Evolutionary conservation across 164 flowering plant species (phyloP).

Genomic region (Malania oleifera): DNA sequence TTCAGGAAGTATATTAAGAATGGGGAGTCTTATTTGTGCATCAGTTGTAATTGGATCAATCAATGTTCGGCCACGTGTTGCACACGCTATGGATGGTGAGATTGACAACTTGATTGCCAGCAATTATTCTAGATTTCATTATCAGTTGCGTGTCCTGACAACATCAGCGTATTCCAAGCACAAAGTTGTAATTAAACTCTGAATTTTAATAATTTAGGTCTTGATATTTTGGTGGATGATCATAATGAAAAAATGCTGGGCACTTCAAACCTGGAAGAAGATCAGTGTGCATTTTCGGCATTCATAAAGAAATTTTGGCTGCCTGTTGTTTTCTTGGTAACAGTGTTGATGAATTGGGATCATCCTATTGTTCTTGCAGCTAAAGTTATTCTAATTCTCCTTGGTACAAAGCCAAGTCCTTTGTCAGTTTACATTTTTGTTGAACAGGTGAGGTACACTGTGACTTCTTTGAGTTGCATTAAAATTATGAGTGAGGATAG

Average conservation of each 20-base stretch:
- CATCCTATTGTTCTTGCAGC: constrained; percentile 28
- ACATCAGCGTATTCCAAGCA: background rate
- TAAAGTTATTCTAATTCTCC: constrained; percentile 28
- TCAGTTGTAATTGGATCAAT: constrained; percentile 19
- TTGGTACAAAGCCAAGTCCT: constrained; percentile 39
- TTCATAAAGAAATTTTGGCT: constrained; percentile 33
- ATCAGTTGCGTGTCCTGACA: background rate
- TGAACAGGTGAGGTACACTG: constrained; percentile 29
- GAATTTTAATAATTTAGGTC: constrained; percentile 17
- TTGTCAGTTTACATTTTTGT: constrained; percentile 35
- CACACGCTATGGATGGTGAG: constrained; percentile 36
- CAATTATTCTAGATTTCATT: background rate
- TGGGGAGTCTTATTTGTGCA: constrained; percentile 21
- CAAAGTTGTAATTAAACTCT: background rate
- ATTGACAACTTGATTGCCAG: background rate
- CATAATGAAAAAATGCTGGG: constrained; percentile 5
- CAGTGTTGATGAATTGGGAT: constrained; percentile 31
- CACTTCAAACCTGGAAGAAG: constrained; percentile 17
- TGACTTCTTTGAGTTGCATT: background rate
- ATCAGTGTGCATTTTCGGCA: constrained; percentile 13
- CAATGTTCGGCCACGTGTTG: constrained; percentile 14
- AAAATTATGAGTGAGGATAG: background rate
- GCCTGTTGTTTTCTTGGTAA: constrained; percentile 28
- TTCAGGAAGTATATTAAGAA: constrained; percentile 23
- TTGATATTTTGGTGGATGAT: constrained; percentile 22